Percentiles rank a stretch among this genome's conserved stretches.
phyloP scores from a whole-genome alignment of 1,284 basidiomycete species.

The Cutaneotrichosporon spelunceum region DNA sequence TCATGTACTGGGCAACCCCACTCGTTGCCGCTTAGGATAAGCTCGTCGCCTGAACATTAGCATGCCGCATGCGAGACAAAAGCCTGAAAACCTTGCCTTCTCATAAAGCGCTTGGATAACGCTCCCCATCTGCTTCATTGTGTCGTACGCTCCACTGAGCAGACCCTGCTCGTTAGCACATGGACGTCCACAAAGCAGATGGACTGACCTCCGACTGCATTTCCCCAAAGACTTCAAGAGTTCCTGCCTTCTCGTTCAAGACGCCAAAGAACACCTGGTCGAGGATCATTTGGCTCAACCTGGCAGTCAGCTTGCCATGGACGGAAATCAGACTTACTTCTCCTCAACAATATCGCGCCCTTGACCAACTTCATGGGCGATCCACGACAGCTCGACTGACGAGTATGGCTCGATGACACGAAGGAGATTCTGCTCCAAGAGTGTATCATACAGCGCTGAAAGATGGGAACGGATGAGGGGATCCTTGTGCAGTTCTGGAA shows the following conservation, averaged over 20 bases:
- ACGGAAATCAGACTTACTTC: conserved; percentile 61
- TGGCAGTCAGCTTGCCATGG: conserved; percentile 40
- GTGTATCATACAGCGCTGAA: conserved; percentile 86
- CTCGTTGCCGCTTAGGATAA: conserved; percentile 13
- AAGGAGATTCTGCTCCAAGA: conserved; percentile 91
- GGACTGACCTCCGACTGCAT: conserved; percentile 70
- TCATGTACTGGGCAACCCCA: not conserved
- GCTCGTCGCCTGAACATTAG: conserved; percentile 22
- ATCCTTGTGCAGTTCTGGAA: conserved; percentile 83
- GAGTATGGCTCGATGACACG: conserved; percentile 95
- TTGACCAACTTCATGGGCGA: conserved; percentile 85
- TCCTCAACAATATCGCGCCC: conserved; percentile 87
- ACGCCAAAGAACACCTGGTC: conserved; percentile 94
- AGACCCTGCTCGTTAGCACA: conserved; percentile 24
- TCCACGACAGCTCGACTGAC: conserved; percentile 82
- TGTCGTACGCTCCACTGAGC: conserved; percentile 72
- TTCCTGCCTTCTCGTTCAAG: conserved; percentile 89
- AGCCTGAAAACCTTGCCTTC: conserved; percentile 58
- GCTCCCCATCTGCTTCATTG: conserved; percentile 82
- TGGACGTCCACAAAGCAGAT: not conserved
- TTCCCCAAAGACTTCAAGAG: conserved; percentile 83
- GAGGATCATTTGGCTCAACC: conserved; percentile 95
- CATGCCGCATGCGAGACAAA: not conserved
- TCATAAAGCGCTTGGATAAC: conserved; percentile 89
- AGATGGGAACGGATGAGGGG: conserved; percentile 92